Conservation (phyloP, 768 basidiomycete genomes). For the Collybiopsis confluens region DNA sequence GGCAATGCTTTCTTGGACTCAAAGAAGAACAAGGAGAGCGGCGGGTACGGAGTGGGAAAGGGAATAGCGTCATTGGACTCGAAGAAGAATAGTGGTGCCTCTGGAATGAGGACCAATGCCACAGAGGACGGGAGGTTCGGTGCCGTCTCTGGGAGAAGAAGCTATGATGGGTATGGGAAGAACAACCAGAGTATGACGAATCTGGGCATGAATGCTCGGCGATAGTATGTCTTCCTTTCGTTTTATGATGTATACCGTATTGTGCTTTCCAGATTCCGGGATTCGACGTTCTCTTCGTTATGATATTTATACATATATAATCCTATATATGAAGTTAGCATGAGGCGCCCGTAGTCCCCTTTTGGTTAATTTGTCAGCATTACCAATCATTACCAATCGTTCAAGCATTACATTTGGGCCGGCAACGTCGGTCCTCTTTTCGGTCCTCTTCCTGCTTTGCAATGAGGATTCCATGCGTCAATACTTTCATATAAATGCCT, state of each 20-base stretch:
- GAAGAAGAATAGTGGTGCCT: constrained; percentile 47
- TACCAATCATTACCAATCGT: too few species aligned
- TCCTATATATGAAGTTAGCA: too few species aligned
- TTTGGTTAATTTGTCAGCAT: too few species aligned
- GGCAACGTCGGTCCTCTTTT: too few species aligned
- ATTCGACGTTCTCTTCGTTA: neutral
- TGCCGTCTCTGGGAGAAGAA: constrained; percentile 25
- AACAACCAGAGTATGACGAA: constrained; percentile 52
- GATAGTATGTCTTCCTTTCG: constrained; percentile 14
- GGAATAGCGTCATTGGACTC: constrained; percentile 39
- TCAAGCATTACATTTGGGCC: too few species aligned
- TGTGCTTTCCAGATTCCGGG: neutral
- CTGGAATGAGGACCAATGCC: constrained; percentile 30
- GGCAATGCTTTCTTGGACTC: constrained; percentile 58
- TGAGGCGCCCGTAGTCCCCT: too few species aligned
- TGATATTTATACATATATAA: neutral
- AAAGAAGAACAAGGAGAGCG: constrained; percentile 35
- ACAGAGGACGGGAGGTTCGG: constrained; percentile 48
- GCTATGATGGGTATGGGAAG: constrained; percentile 36
- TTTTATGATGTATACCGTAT: neutral
- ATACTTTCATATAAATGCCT: too few species aligned
- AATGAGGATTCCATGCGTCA: too few species aligned
- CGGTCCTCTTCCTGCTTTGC: too few species aligned
- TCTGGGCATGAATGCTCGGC: constrained; percentile 34
- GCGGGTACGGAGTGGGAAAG: constrained; percentile 17